Evolutionary conservation across 202 grass and related monocot genomes (phyloP).

Genomic region (Zoysia matrella): DNA sequence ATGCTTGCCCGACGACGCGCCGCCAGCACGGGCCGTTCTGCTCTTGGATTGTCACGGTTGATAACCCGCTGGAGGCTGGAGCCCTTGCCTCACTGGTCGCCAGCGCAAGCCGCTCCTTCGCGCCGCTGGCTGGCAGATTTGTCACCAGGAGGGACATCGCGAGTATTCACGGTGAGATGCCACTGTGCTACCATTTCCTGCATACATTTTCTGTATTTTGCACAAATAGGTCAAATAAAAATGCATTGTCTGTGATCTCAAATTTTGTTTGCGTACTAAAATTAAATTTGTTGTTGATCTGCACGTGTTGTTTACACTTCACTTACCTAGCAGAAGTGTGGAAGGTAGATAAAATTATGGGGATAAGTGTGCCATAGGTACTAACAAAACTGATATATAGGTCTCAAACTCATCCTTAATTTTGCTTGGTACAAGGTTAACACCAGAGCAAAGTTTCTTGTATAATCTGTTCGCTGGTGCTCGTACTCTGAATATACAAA

Average conservation of each 20-base stretch:
- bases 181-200: neutral
- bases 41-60: neutral
- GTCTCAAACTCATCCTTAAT: neutral
- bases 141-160: no score
- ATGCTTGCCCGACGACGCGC: neutral
- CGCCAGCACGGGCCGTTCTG: neutral
- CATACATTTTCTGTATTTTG: neutral
- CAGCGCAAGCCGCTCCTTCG: neutral
- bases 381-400: neutral
- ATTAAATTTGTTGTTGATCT: neutral
- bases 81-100: neutral
- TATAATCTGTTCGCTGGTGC: neutral
- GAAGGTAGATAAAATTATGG: neutral
- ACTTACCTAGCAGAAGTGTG: neutral
- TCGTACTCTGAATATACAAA: neutral
- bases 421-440: neutral
- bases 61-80: neutral
- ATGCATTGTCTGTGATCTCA: neutral
- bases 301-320: neutral
- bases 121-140: neutral
- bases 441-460: neutral
- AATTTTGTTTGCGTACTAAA: neutral
- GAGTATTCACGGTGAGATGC: neutral
- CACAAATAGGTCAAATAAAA: neutral
- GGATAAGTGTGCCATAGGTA: neutral